phyloP scores from a whole-genome alignment of 2,329 filamentous ascomycete genomes.

The Penicillium sp. region DNA sequence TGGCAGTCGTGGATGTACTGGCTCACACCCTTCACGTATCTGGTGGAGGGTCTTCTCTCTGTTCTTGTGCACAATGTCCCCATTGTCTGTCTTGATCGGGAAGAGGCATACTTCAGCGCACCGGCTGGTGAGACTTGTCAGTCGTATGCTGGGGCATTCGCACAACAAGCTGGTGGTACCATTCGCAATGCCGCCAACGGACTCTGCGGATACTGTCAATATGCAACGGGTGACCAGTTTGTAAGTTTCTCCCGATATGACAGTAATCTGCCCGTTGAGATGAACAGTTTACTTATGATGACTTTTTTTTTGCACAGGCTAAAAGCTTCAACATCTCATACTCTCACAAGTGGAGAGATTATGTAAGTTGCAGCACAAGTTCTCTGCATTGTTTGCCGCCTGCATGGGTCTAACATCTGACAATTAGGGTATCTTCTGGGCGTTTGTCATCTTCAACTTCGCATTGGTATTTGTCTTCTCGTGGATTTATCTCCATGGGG shows the following conservation, averaged over 20 bases:
- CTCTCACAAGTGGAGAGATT: slow-evolving; percentile 58
- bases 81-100: slow-evolving; percentile 50
- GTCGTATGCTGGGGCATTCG: slow-evolving; percentile 52
- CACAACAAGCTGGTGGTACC: slow-evolving; percentile 53
- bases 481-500: slow-evolving; percentile 48
- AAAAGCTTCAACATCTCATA: slow-evolving; percentile 56
- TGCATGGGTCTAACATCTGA: neutral
- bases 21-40: slow-evolving; percentile 62
- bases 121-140: slow-evolving; percentile 57
- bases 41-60: slow-evolving; percentile 57
- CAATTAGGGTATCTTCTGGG: slow-evolving; percentile 53
- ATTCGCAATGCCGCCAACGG: slow-evolving; percentile 51
- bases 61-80: slow-evolving; percentile 51
- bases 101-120: slow-evolving; percentile 56
- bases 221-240: slow-evolving; percentile 56
- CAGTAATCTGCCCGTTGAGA: too few relatives aligned
- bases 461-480: slow-evolving; percentile 47
- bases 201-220: slow-evolving; percentile 61
- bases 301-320: slow-evolving; percentile 14
- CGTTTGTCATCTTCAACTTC: slow-evolving; percentile 61
- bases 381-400: too few relatives aligned
- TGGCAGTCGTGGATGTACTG: slow-evolving; percentile 64
- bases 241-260: slow-evolving; percentile 27
- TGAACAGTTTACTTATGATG: too few relatives aligned
- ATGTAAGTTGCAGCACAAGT: slow-evolving; percentile 32